These are phyloP conservation scores for Xenosphaeropsis pyriputrescens DNA, from an alignment of 2,329 filamentous ascomycete genomes.

Conservation along the genomic window DNA sequence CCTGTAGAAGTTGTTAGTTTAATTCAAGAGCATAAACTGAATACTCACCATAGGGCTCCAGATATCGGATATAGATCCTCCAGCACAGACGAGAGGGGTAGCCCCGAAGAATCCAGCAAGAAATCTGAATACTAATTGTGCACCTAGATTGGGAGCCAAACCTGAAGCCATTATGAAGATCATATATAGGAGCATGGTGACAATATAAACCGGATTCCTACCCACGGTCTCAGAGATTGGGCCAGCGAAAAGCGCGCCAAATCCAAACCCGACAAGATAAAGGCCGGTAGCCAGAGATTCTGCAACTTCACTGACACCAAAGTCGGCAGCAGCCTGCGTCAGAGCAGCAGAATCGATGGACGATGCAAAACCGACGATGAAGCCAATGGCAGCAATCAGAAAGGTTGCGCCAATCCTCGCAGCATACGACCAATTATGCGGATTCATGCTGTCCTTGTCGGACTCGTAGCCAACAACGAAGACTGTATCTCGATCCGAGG, in stretches of 20 bases:
- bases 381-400: conserved; percentile 29
- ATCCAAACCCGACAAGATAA: conserved; percentile 42
- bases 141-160: conserved; percentile 13
- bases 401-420: conserved; percentile 23
- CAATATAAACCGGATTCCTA: conserved; percentile 39
- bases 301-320: conserved; percentile 12
- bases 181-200: conserved; percentile 35
- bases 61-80: conserved; percentile 8
- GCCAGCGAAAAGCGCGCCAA: conserved; percentile 52
- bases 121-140: conserved; percentile 10
- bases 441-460: conserved; percentile 21
- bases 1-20: not conserved
- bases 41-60: conserved; percentile 4
- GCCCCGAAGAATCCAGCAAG: conserved; percentile 10
- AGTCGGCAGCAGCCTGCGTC: conserved; percentile 21
- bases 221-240: conserved; percentile 42
- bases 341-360: conserved; percentile 35
- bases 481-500: conserved; percentile 10
- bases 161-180: conserved; percentile 22
- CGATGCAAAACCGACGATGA: conserved; percentile 33
- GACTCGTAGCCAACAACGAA: conserved; percentile 26
- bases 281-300: conserved; percentile 41
- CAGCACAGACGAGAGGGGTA: conserved; percentile 13
- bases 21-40: too few species aligned
- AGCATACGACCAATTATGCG: conserved; percentile 21